Percentiles rank a stretch among this genome's conserved stretches.
These are phyloP conservation scores for Suillus weaverae DNA, from an alignment of 768 basidiomycete species.

Conservation along the genomic window DNA sequence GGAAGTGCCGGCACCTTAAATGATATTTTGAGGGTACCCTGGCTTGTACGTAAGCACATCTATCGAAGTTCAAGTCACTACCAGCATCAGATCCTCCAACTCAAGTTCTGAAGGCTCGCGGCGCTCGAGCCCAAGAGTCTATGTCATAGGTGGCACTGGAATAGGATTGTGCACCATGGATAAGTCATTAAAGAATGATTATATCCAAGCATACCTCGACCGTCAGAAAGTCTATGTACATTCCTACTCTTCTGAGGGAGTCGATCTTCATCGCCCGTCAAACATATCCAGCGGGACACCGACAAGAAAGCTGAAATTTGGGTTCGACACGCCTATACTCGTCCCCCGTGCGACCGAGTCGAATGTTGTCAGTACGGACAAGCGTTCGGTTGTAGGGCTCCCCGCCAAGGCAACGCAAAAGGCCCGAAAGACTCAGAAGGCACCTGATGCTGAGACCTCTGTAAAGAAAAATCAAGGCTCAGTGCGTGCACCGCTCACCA, in stretches of 20 bases:
- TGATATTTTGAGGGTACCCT: not conserved
- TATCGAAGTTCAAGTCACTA: not conserved
- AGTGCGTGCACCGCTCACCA: not conserved
- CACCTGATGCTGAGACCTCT: not conserved
- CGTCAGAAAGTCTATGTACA: constrained; percentile 48
- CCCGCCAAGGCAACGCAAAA: constrained; percentile 1
- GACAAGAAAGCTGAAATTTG: constrained; percentile 25
- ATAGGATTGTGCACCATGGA: constrained; percentile 9
- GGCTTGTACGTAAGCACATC: not conserved
- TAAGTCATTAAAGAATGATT: constrained; percentile 40
- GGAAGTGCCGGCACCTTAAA: not conserved
- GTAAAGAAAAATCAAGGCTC: not conserved
- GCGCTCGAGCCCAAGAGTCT: not conserved
- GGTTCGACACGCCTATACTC: constrained; percentile 57
- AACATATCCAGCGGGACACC: constrained; percentile 14
- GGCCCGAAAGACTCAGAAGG: constrained; percentile 13
- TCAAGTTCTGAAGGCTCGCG: not conserved
- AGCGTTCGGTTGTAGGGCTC: not conserved
- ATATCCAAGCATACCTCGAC: constrained; percentile 48
- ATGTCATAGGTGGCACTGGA: not conserved
- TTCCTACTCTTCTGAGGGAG: constrained; percentile 44
- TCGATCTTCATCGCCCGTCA: constrained; percentile 13
- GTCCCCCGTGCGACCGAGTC: constrained; percentile 42
- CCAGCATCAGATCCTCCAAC: not conserved
- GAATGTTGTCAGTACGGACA: not conserved